Evolutionary conservation across 2,329 filamentous ascomycete genomes (phyloP), one percentile per base, ranked within the genome.

Genomic region (Fusarium oligoseptatum): DNA sequence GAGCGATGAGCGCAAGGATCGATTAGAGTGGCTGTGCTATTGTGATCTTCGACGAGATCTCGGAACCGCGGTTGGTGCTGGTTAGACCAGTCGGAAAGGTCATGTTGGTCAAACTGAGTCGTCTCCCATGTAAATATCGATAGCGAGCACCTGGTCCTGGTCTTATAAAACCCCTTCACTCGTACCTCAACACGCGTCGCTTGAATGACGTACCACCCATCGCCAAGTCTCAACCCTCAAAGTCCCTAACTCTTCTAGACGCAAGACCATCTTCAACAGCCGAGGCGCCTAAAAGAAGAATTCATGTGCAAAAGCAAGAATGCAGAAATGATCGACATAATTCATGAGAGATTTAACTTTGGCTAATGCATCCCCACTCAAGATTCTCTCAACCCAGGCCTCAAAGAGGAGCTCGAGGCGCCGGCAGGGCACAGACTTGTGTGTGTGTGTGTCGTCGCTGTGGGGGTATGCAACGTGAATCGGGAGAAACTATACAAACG

Each of bases 381-480:
- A 4, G 48, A 52, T 52, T 52, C 48, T 52, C 48, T 29, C 48
- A 20, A 20, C 27, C 27, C 8, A 55, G 10, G 48, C 27, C 48
- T 55, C 27, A 55, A 52, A 24, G 36, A 41, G 55, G 20, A 39
- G 24, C 57, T 60, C 57, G 20, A 41, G 22, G 20, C 36, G 10
- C 56, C n/a, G 36, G 55, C 50, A 56, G n/a, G 15, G 55, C 34
- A 58, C 55, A 58, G 29, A 48, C 43, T 14, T 9, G 17, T 15
- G 27, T 34, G 39, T 34, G 39, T 24, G 27, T 45, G 39, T 45
- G 58, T 48, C 27, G 27, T 61, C n/a, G 41, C 41, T 50, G 60
- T 43, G 60, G 60, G 60, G 60, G 60, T 48, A 62, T 50, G 60
- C 41, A 50, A 62, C 60, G 32, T 62, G 20, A 62, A 62, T 48